Conservation (phyloP, 2,329 filamentous ascomycete species). For the Aspergillus pseudotamarii region DNA sequence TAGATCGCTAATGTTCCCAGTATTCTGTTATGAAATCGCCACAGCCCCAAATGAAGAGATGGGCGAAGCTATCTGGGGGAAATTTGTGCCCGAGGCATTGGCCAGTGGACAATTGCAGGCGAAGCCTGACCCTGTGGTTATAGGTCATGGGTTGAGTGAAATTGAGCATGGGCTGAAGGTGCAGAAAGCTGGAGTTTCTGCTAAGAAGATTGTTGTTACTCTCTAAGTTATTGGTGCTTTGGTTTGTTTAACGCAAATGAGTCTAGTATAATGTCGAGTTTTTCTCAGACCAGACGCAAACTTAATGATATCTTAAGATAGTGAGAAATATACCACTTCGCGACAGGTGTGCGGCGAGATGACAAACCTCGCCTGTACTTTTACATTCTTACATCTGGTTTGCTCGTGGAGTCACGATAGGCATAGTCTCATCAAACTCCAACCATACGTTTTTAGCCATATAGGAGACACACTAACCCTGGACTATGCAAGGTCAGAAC, state of each 20-base stretch:
- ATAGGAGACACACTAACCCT: too few species aligned
- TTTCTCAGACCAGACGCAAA: too few species aligned
- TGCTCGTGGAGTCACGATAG: too few species aligned
- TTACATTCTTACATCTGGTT: too few species aligned
- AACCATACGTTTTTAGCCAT: too few species aligned
- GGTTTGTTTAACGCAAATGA: neutral
- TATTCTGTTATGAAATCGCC: neutral
- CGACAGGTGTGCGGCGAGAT: too few species aligned
- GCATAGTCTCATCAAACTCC: too few species aligned
- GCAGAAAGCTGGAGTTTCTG: constrained; percentile 28
- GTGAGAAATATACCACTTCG: too few species aligned
- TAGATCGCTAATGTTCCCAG: neutral
- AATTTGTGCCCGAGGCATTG: constrained; percentile 36
- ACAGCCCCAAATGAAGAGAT: neutral
- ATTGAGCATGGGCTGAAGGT: constrained; percentile 27
- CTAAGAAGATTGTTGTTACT: constrained; percentile 29
- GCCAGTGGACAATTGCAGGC: constrained; percentile 37
- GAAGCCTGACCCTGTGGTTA: constrained; percentile 31
- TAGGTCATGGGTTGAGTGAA: constrained; percentile 26
- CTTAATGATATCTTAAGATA: too few species aligned
- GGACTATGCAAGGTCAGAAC: too few species aligned
- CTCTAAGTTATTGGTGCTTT: neutral
- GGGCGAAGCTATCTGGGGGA: constrained; percentile 28
- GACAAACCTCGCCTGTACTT: too few species aligned
- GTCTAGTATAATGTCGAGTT: too few species aligned